Evolutionary conservation across 164 flowering plant species (phyloP).

Genomic region (Piper betle): DNA sequence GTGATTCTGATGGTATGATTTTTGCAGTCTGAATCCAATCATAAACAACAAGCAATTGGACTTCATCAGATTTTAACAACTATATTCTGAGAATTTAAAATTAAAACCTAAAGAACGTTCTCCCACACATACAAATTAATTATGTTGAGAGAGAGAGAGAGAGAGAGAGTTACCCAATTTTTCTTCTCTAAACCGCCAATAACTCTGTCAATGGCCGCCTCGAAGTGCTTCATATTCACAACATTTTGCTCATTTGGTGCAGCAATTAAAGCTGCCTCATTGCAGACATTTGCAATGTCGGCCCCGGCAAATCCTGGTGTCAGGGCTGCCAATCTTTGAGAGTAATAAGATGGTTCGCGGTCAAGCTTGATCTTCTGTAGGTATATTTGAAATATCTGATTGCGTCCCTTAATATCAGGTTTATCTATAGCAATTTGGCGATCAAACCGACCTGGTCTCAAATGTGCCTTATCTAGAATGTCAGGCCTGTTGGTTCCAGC

Average conservation of each 20-base stretch:
- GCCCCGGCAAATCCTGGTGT: slow-evolving; percentile 98
- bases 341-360: slow-evolving; percentile 52
- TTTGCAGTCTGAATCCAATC: not conserved
- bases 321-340: slow-evolving; percentile 75
- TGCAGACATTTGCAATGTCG: slow-evolving; percentile 86
- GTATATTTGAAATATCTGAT: slow-evolving; percentile 65
- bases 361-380: slow-evolving; percentile 63
- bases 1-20: not conserved
- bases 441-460: slow-evolving; percentile 94
- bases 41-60: not conserved
- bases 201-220: slow-evolving; percentile 73
- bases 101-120: not conserved
- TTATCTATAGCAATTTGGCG: slow-evolving; percentile 71
- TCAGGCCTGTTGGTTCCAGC: slow-evolving; percentile 92
- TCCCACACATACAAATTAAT: not conserved
- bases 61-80: no score
- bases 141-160: not conserved
- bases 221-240: slow-evolving; percentile 71
- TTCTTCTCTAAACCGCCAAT: slow-evolving; percentile 93
- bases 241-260: slow-evolving; percentile 44
- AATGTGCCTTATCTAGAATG: slow-evolving; percentile 71
- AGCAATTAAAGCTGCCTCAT: slow-evolving; percentile 88
- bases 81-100: no score
- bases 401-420: slow-evolving; percentile 79
- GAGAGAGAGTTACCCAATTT: slow-evolving; percentile 38